Conservation (phyloP, 345 rosid species). For the Cardamine resedifolia region DNA sequence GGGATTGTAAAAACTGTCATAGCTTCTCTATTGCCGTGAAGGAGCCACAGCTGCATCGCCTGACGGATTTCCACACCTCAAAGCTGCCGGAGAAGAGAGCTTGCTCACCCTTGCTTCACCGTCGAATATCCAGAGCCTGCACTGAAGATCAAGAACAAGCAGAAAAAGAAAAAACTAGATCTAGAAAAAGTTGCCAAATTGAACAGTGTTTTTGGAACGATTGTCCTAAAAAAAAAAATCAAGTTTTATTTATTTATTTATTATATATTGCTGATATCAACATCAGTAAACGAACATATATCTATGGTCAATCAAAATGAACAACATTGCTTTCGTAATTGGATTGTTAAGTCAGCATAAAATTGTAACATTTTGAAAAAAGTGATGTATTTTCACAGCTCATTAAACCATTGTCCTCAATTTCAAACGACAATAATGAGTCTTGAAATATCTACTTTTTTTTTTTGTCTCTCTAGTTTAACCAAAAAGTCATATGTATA, state of each 20-base stretch:
- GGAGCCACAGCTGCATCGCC: no score
- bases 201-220: no score
- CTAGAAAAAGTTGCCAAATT: no score
- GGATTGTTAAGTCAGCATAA: background rate
- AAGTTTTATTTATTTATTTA: background rate
- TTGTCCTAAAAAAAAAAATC: no score
- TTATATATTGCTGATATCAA: background rate
- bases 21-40: no score
- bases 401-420: background rate
- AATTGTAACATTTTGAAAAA: background rate
- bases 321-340: background rate
- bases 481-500: conserved; percentile 20
- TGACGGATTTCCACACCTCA: no score
- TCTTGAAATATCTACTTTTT: conserved; percentile 1
- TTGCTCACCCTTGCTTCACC: no score
- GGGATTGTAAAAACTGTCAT: background rate
- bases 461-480: background rate
- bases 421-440: conserved; percentile 2
- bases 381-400: conserved; percentile 5
- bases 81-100: no score
- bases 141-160: no score
- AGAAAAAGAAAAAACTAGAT: no score
- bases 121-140: no score
- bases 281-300: background rate
- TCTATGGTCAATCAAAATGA: background rate